Evolutionary conservation across 306 rosid genomes (phyloP), one percentile per base, ranked within the genome.

Genomic region (Abrus precatorius): DNA sequence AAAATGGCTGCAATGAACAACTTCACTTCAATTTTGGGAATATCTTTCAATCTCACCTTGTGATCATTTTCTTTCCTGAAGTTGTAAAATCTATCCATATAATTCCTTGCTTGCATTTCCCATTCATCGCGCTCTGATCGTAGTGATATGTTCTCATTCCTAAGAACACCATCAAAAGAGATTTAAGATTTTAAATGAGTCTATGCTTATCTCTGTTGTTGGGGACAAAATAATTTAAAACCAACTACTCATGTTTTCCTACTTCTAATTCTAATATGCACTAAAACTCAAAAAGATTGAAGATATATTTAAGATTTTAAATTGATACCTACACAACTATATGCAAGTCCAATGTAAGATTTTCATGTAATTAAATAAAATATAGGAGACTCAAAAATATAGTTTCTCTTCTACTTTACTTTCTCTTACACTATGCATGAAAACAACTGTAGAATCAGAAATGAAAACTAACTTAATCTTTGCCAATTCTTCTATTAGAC

Each of bases 401-500:
- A 10, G 30, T 30, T 41, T 7, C 62, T 30, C 13, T 5, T 20
- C 20, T 20, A 20, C 20, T 20, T 20, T 2, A 36, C 40, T 36
- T 36, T 36, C 40, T 36, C 40, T 36, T 36, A 36, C 1, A 36
- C 20, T 20, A 20, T 20, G 20, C 20, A 20, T 20, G 5, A 3
- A 40, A 27, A 40, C 11, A 30, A 2, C 32, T 6, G 11, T 38
- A 54, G 64, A 85, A 12, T 65, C 4, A 28, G 10, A 62, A 32
- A 75, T 9, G 61, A 29, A 9, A 47, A 32, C 6, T 3, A 29
- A 36, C 77, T 7, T 75, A 53, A 90, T 83, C 50, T 84, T 89
- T 29, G 63, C 89, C 62, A 92, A 63, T 64, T 88, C 95, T 78
- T 92, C 92, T 81, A 89, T 84, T 27, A 92, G 91, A 78, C 57